Percentiles rank a stretch among this genome's conserved stretches.
Evolutionary conservation across 176 grass and related monocot genomes (phyloP).

Genomic region (Dactylis glomerata): DNA sequence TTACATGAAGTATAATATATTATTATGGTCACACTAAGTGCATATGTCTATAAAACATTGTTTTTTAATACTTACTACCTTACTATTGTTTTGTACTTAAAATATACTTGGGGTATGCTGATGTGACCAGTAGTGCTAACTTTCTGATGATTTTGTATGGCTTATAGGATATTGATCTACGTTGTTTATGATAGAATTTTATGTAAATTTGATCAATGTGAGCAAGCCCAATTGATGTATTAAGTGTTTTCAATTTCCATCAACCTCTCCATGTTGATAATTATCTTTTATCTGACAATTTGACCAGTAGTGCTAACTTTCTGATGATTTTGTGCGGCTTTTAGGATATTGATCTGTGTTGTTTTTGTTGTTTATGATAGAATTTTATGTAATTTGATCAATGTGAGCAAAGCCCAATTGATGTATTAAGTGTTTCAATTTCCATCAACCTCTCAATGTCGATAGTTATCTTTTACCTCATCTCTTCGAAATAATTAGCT

Average conservation of each 20-base stretch:
- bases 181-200: not conserved
- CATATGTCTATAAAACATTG: not conserved
- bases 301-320: not conserved
- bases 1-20: not conserved
- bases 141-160: not conserved
- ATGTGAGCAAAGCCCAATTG: not conserved
- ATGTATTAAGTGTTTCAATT: constrained; percentile 11
- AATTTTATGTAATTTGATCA: not conserved
- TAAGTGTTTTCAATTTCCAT: not conserved
- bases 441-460: not conserved
- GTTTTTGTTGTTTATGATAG: not conserved
- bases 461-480: not conserved
- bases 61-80: not conserved
- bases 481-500: too few relatives aligned
- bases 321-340: not conserved
- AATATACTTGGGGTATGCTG: too few relatives aligned
- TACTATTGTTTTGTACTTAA: not conserved
- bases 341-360: not conserved
- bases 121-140: not conserved
- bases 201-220: not conserved
- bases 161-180: not conserved
- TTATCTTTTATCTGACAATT: not conserved
- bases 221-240: not conserved
- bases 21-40: not conserved
- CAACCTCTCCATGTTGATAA: not conserved